Base-by-base conservation (phyloP, 495 filamentous ascomycete genomes). In the Physcia stellaris region DNA sequence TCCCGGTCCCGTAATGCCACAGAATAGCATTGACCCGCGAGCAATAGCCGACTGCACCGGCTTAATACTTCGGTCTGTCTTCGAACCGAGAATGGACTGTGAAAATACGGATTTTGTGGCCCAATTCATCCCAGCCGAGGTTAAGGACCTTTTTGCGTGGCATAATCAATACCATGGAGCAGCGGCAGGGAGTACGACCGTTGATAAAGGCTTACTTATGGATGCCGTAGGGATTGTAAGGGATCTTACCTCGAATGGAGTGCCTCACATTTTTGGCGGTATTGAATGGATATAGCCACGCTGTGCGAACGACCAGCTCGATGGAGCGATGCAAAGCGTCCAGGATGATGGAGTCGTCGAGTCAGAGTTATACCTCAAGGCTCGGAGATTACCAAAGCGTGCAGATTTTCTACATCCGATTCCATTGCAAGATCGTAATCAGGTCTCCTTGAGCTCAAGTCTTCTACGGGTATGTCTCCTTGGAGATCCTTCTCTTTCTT, bases 361-460 rank as follows among this genome's bases (percentile, higher is more conserved):
- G 6, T 55, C 73, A 12, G 46, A 45, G 19, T 63, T 69, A 1
- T 65, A 75, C 41, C 39, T 80, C 5, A 56, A 64, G 28, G 52
- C 72, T 4, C 60, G 41, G 18, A 59, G 52, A 21, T 67, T 79
- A 47, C 61, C 75, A 3, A 68, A 65, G 33, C 65, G 74, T 26
- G 57, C 61, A 6, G 73, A 85, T 43, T 81, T 77, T 36, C 66
- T 84, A 30, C 74, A 73, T 37, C 60, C 43, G 7, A 34, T 58
- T 3, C 22, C 46, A n/a, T 16, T 21, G 5, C 20, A 13, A 7
- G 45, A 45, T 23, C 6, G 16, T 10, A 17, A 22, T 7, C 11
- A 13, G n/a, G n/a, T n/a, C n/a, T n/a, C n/a, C n/a, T n/a, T n/a
- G n/a, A n/a, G n/a, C n/a, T n/a, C n/a, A n/a, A n/a, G n/a, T n/a